Conservation (phyloP, 129 eudicot species). For the Glebionis coronaria region DNA sequence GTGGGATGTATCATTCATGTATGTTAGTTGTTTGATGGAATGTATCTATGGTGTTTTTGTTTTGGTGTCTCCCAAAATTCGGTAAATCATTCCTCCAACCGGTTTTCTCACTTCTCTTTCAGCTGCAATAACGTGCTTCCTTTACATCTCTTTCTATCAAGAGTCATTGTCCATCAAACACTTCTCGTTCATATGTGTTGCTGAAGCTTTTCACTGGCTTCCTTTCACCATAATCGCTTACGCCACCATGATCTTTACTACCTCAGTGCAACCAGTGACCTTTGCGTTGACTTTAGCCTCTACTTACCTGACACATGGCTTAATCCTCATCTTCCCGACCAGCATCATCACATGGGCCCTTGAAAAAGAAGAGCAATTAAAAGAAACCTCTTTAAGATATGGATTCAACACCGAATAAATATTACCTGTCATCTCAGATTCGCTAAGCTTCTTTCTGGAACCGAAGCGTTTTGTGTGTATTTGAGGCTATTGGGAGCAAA, state of each 20-base stretch:
- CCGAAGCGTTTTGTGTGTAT: slow-evolving; percentile 76
- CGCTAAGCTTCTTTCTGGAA: slow-evolving; percentile 78
- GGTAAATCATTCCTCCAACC: too few species aligned
- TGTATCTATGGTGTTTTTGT: too few species aligned
- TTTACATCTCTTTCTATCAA: too few species aligned
- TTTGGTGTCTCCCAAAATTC: too few species aligned
- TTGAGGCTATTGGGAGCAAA: slow-evolving; percentile 69
- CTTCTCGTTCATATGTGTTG: too few species aligned
- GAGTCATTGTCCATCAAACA: too few species aligned
- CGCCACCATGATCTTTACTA: slow-evolving; percentile 35
- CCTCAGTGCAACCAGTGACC: slow-evolving; percentile 34
- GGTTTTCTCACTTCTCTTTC: too few species aligned
- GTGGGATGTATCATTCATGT: too few species aligned
- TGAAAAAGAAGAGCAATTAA: slow-evolving; percentile 28
- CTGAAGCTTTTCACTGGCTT: slow-evolving; percentile 80
- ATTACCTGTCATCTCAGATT: slow-evolving; percentile 65
- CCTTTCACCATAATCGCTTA: slow-evolving; percentile 62
- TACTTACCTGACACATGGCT: slow-evolving; percentile 64
- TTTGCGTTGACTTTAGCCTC: slow-evolving; percentile 52
- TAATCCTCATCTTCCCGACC: slow-evolving; percentile 54
- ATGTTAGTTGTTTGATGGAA: too few species aligned
- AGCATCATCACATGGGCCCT: slow-evolving; percentile 35
- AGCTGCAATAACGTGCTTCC: too few species aligned
- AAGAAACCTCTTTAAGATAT: slow-evolving; percentile 33
- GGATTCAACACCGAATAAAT: slow-evolving; percentile 68